Conservation (phyloP, 768 basidiomycete genomes). For the Rhodotorula paludigena region DNA sequence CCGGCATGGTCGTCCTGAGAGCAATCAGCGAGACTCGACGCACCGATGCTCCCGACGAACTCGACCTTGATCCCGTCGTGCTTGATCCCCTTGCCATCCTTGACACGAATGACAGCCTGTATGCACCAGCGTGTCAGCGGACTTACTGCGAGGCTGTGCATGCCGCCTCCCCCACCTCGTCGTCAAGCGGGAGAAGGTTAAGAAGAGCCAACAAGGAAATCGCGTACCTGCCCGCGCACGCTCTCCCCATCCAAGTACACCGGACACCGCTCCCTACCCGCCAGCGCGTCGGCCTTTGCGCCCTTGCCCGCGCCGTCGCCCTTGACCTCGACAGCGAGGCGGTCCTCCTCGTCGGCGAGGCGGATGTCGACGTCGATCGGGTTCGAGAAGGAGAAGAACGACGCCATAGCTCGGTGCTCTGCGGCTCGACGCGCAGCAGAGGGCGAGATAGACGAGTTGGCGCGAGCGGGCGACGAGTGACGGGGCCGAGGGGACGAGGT, state of each 20-base stretch:
- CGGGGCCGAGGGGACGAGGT: no score
- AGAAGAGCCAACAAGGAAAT: constrained; percentile 14
- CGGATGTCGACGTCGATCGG: constrained; percentile 88
- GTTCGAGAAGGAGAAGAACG: constrained; percentile 78
- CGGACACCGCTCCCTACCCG: constrained; percentile 72
- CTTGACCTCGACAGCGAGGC: constrained; percentile 86
- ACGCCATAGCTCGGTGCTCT: constrained; percentile 56
- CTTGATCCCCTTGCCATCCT: constrained; percentile 88
- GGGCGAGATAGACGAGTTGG: not conserved
- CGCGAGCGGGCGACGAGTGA: not conserved
- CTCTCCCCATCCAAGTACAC: constrained; percentile 95
- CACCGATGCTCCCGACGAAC: constrained; percentile 92
- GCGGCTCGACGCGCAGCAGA: not conserved
- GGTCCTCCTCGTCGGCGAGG: constrained; percentile 75
- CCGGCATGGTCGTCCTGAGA: not conserved
- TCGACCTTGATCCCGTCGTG: constrained; percentile 98
- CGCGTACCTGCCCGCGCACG: constrained; percentile 70
- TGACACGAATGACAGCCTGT: constrained; percentile 77
- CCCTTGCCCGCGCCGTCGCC: constrained; percentile 41
- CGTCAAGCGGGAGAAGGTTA: no score
- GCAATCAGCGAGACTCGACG: no score
- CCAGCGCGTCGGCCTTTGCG: constrained; percentile 60
- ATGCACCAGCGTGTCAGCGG: not conserved
- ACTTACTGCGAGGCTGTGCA: no score
- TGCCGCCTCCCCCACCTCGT: no score